Conservation (phyloP, 148 eudicot species). For the Salicornia ramosissima region DNA sequence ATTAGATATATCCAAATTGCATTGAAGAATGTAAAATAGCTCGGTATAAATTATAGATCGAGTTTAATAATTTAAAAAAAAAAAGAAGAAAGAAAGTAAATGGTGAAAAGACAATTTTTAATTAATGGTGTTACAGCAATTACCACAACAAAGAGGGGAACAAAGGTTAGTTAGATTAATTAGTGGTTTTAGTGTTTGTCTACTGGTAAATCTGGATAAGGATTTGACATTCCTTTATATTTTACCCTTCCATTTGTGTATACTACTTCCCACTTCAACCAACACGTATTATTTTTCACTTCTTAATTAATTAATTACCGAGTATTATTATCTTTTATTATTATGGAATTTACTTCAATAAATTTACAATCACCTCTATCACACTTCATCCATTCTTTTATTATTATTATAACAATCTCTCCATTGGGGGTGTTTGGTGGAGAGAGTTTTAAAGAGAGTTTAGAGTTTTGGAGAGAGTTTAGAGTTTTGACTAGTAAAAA, state of each 20-base stretch:
- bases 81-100: neutral
- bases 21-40: no score
- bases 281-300: no score
- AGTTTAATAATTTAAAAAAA: no score
- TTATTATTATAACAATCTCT: neutral
- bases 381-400: no score
- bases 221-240: neutral
- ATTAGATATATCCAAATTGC: no score
- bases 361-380: slow-evolving; percentile 1
- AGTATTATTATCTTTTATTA: no score
- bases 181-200: slow-evolving; percentile 16
- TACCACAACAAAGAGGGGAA: slow-evolving; percentile 13
- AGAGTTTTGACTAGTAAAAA: no score
- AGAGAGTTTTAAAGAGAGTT: no score
- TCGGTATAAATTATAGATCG: no score
- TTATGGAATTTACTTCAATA: neutral
- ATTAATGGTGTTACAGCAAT: slow-evolving; percentile 6
- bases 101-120: neutral
- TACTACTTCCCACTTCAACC: neutral
- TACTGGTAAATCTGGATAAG: slow-evolving; percentile 4
- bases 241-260: neutral
- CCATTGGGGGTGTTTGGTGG: no score
- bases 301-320: no score
- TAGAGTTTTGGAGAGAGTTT: no score
- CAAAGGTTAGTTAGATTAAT: slow-evolving; percentile 6